phyloP scores from a whole-genome alignment of 2,329 filamentous ascomycete species.

The Diaporthe eres region DNA sequence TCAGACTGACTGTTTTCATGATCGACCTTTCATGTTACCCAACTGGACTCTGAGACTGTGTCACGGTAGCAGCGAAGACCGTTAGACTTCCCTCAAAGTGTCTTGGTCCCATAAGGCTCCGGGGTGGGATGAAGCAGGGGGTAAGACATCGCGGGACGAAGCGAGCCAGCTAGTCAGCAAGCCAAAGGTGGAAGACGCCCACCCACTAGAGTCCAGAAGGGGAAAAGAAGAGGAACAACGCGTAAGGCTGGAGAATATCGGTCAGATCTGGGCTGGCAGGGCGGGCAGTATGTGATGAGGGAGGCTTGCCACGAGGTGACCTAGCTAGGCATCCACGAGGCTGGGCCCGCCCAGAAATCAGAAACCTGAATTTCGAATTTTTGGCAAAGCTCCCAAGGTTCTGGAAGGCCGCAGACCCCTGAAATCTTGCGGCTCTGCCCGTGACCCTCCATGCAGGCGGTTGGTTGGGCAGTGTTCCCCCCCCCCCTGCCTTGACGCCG shows the following conservation, averaged over 20 bases:
- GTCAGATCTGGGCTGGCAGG: constrained; percentile 6
- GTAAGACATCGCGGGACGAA: constrained; percentile 17
- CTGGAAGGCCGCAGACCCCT: neutral
- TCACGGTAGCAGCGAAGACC: neutral
- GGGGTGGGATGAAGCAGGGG: neutral
- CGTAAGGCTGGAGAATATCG: constrained; percentile 3
- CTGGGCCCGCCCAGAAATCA: constrained; percentile 13
- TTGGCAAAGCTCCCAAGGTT: neutral
- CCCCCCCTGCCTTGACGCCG: neutral
- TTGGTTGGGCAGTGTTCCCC: neutral
- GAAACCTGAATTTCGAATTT: constrained; percentile 24
- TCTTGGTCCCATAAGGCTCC: constrained; percentile 4
- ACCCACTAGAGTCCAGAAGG: neutral
- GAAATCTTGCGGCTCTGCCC: neutral
- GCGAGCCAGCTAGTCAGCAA: neutral
- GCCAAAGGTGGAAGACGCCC: neutral
- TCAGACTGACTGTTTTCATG: neutral
- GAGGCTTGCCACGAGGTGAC: constrained; percentile 26
- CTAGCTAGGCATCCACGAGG: constrained; percentile 23
- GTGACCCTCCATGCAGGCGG: neutral
- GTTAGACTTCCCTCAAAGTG: neutral
- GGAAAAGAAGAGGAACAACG: neutral
- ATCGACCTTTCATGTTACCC: no score
- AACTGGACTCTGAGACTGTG: neutral
- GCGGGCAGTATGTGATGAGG: neutral